Conservation (phyloP, 139 green algal species). For the Coelastrella sp. region DNA sequence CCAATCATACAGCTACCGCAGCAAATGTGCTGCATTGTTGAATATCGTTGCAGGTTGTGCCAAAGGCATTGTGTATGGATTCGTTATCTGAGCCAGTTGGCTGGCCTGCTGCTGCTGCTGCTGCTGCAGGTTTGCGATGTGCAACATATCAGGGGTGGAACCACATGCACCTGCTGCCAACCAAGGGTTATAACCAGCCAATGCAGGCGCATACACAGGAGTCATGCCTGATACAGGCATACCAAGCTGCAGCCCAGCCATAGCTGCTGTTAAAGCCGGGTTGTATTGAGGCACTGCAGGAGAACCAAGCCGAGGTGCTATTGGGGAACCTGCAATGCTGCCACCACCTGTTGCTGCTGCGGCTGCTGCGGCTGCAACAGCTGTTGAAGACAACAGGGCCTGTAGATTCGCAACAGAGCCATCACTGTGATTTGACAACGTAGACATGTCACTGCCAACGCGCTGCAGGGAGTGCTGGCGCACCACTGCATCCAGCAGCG, state of each 20-base stretch:
- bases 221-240: constrained; percentile 6
- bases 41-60: constrained; percentile 13
- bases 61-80: constrained; percentile 10
- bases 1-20: background rate
- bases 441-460: constrained; percentile 35
- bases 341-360: constrained; percentile 17
- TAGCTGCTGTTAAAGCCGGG: constrained; percentile 16
- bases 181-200: constrained; percentile 11
- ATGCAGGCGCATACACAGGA: background rate
- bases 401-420: constrained; percentile 33
- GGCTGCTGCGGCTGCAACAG: too few relatives aligned
- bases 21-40: constrained; percentile 23
- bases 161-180: background rate
- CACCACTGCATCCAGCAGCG: constrained; percentile 21
- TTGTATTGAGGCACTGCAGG: background rate
- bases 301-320: background rate
- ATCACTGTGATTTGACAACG: constrained; percentile 18
- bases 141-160: background rate
- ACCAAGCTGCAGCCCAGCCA: constrained; percentile 35
- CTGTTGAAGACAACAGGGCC: constrained; percentile 25
- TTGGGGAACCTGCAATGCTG: constrained; percentile 25
- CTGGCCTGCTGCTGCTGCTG: constrained; percentile 31
- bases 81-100: constrained; percentile 22
- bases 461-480: constrained; percentile 24
- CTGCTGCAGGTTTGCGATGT: background rate